Conservation (phyloP, 148 eudicot species). For the Rhododendron ovatum region DNA sequence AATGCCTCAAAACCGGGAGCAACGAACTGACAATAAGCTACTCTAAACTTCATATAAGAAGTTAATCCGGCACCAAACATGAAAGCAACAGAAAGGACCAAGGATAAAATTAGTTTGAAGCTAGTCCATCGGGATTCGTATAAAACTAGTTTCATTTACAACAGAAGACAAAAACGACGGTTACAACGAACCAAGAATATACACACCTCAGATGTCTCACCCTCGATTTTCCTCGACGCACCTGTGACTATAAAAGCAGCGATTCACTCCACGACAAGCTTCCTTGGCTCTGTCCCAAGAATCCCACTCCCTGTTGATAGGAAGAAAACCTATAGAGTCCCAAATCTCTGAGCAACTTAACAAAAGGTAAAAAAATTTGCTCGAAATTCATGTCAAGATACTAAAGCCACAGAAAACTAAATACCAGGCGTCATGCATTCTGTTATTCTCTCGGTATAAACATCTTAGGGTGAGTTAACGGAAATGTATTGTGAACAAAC, state of each 20-base stretch:
- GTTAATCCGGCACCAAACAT: not conserved
- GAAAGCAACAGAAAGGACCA: not conserved
- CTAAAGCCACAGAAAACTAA: not conserved
- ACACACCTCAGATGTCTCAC: not conserved
- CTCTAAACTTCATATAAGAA: not conserved
- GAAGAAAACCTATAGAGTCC: not conserved
- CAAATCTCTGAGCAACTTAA: not conserved
- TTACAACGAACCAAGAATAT: not conserved
- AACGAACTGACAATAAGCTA: not conserved
- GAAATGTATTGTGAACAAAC: not conserved
- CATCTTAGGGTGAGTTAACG: not conserved
- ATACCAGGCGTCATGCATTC: not conserved
- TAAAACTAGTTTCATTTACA: not conserved
- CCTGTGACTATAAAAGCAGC: not conserved
- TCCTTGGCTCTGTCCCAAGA: not conserved
- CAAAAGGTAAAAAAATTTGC: not conserved
- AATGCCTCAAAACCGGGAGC: not conserved
- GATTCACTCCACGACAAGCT: not conserved
- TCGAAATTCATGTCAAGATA: no score
- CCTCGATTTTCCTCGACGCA: not conserved
- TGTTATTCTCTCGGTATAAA: not conserved
- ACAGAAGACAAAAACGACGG: not conserved
- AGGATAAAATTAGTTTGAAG: not conserved
- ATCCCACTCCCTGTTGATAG: not conserved
- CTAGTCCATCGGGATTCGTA: not conserved